phyloP scores from a whole-genome alignment of 306 rosid genomes.

The Carpinus viminea region DNA sequence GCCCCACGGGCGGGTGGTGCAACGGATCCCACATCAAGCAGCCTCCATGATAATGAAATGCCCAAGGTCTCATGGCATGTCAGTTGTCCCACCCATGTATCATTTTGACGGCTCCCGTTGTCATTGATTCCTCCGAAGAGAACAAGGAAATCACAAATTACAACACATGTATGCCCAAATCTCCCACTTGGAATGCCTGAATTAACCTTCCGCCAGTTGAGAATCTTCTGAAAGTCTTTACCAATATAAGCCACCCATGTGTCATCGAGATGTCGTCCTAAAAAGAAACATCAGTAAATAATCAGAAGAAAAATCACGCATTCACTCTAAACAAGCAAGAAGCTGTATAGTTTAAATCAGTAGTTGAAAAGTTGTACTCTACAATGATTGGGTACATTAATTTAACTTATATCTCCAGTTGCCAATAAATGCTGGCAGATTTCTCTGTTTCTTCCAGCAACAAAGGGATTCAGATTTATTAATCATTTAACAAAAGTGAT shows the following conservation, averaged over 20 bases:
- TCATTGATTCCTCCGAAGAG: slow-evolving; percentile 95
- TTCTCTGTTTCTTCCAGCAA: background rate
- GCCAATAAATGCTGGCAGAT: background rate
- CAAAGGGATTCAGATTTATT: background rate
- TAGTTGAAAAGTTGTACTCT: background rate
- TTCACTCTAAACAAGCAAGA: background rate
- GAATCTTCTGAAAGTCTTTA: slow-evolving; percentile 43
- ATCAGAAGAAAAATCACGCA: background rate
- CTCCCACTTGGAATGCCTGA: slow-evolving; percentile 92
- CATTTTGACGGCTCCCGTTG: slow-evolving; percentile 82
- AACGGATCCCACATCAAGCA: slow-evolving; percentile 56
- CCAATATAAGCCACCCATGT: slow-evolving; percentile 87
- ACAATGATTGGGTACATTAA: background rate
- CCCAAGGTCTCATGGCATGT: slow-evolving; percentile 45
- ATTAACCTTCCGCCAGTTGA: slow-evolving; percentile 73
- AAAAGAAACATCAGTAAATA: slow-evolving; percentile 19
- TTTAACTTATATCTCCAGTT: no score
- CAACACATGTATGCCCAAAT: slow-evolving; percentile 83
- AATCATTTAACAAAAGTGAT: background rate
- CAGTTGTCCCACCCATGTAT: slow-evolving; percentile 82
- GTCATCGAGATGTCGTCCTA: slow-evolving; percentile 94
- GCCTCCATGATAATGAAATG: slow-evolving; percentile 69
- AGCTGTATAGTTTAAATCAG: background rate
- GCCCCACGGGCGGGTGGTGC: slow-evolving; percentile 85
- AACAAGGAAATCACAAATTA: slow-evolving; percentile 62